Conservation (phyloP, 305 asterid species). For the Fraxinus angustifolia region DNA sequence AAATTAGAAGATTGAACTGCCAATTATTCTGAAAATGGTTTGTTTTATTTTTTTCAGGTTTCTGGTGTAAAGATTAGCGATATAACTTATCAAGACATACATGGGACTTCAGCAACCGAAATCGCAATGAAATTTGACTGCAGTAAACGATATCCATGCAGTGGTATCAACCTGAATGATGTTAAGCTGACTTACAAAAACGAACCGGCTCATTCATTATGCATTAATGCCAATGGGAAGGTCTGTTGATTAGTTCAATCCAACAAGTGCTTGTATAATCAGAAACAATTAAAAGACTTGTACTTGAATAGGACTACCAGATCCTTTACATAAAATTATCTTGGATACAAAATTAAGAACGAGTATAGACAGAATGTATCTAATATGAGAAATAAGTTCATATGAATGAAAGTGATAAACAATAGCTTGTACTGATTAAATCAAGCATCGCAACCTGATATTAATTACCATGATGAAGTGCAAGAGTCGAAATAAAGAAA, state of each 20-base stretch:
- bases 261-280: conserved; percentile 29
- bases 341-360: neutral
- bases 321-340: neutral
- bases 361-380: neutral
- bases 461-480: neutral
- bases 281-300: neutral
- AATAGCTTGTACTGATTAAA: neutral
- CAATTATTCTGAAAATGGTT: neutral
- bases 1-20: neutral
- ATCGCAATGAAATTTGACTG: conserved; percentile 46
- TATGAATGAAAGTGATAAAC: neutral
- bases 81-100: conserved; percentile 40
- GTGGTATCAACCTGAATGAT: conserved; percentile 31
- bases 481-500: neutral
- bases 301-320: neutral
- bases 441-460: neutral
- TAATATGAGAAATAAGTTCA: neutral
- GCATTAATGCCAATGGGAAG: conserved; percentile 38
- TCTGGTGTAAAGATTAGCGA: conserved; percentile 51
- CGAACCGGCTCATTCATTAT: conserved; percentile 34
- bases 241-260: conserved; percentile 34
- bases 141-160: conserved; percentile 40
- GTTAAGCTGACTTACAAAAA: conserved; percentile 35
- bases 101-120: conserved; percentile 49
- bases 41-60: conserved; percentile 18